phyloP scores from a whole-genome alignment of 2,329 filamentous ascomycete genomes.

The Tolypocladium ovalisporum region DNA sequence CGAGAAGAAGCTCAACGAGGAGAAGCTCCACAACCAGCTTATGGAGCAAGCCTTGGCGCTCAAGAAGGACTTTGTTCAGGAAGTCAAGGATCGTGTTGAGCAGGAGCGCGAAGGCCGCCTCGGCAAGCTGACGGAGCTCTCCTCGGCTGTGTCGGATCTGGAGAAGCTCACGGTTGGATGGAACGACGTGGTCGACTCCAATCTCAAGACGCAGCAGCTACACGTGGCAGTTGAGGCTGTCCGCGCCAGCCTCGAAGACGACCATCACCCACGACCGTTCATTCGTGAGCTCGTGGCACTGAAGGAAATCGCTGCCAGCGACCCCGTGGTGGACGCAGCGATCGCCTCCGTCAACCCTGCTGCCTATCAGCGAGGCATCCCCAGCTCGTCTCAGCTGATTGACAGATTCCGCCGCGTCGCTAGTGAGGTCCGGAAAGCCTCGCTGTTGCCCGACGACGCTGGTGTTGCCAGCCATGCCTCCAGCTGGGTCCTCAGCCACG shows the following conservation, averaged over 20 bases:
- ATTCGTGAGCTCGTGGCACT: conserved; percentile 86
- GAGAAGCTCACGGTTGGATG: conserved; percentile 81
- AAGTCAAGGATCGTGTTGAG: conserved; percentile 76
- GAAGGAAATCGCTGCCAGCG: conserved; percentile 78
- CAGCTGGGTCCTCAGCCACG: conserved; percentile 79
- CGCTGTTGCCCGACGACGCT: conserved; percentile 82
- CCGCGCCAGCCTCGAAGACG: conserved; percentile 67
- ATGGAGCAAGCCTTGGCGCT: conserved; percentile 83
- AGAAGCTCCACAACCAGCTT: conserved; percentile 73
- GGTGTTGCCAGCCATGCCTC: conserved; percentile 91
- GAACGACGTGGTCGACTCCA: conserved; percentile 83
- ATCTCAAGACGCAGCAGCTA: conserved; percentile 89
- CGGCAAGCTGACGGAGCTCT: conserved; percentile 73
- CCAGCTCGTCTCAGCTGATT: conserved; percentile 73
- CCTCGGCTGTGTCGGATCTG: conserved; percentile 66
- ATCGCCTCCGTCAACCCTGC: conserved; percentile 93
- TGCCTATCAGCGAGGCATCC: conserved; percentile 86
- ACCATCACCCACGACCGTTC: conserved; percentile 66
- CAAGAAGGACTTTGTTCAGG: conserved; percentile 71
- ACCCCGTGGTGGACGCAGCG: conserved; percentile 80
- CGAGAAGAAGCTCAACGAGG: conserved; percentile 69
- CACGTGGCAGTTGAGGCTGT: conserved; percentile 94
- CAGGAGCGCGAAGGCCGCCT: conserved; percentile 78
- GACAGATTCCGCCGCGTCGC: conserved; percentile 94
- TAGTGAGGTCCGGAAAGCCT: conserved; percentile 85